A percentile compares a stretch with the other conserved stretches of the same genome.
Conservation (phyloP, 768 basidiomycete genomes). For the Boletus sp. region DNA sequence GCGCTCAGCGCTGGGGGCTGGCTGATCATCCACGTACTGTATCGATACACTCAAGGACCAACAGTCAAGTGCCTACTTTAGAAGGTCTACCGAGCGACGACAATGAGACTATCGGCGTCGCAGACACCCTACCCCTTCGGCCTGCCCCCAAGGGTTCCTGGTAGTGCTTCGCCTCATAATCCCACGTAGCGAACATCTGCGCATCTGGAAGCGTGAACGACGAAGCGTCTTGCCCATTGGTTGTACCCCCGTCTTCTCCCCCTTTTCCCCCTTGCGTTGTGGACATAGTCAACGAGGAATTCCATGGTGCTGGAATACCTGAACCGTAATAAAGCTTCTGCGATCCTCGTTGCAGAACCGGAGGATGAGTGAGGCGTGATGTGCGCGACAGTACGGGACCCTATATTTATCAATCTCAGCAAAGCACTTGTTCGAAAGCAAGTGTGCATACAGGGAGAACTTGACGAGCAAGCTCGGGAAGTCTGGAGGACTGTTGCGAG, state of each 20-base stretch:
- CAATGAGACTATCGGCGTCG: conserved; percentile 18
- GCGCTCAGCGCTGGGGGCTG: no score
- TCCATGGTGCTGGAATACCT: conserved; percentile 44
- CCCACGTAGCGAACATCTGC: conserved; percentile 50
- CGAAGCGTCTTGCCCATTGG: conserved; percentile 24
- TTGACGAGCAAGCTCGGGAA: conserved; percentile 63
- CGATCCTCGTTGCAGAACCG: conserved; percentile 49
- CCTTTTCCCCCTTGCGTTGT: conserved; percentile 20
- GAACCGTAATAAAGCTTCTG: conserved; percentile 42
- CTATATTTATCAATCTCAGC: conserved; percentile 31
- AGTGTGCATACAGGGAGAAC: conserved; percentile 59
- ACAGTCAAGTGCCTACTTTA: conserved; percentile 18
- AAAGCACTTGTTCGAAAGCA: not conserved
- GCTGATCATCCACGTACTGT: not conserved
- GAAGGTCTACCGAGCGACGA: conserved; percentile 21
- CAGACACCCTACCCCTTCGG: conserved; percentile 26
- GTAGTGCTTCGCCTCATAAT: conserved; percentile 43
- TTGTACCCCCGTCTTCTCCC: conserved; percentile 19
- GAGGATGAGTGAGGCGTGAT: conserved; percentile 62
- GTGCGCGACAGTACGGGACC: conserved; percentile 56
- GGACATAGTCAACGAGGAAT: conserved; percentile 29
- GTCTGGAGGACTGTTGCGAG: conserved; percentile 58
- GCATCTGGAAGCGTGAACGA: conserved; percentile 43
- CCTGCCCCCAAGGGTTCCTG: conserved; percentile 35
- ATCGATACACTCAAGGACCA: not conserved